Evolutionary conservation across 352 stramenopile genomes (phyloP).

Genomic region (Globisporangium nodosum): DNA sequence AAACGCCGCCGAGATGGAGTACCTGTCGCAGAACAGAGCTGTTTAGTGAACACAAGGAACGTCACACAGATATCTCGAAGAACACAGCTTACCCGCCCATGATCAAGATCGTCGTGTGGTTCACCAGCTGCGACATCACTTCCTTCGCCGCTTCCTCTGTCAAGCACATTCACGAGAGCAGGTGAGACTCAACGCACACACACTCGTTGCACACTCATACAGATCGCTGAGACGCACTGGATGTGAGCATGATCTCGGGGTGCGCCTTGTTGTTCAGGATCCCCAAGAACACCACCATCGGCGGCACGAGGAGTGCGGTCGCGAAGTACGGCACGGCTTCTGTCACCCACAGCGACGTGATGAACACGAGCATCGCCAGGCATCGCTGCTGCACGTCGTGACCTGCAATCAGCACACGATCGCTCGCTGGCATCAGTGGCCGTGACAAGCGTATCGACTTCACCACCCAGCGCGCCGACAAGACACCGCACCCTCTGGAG

Average conservation of each 20-base stretch:
- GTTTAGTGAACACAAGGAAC: neutral
- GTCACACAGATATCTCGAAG: neutral
- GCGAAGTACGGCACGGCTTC: slow-evolving; percentile 90
- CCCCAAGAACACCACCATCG: slow-evolving; percentile 83
- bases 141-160: slow-evolving; percentile 80
- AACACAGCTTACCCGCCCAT: slow-evolving; percentile 67
- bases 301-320: slow-evolving; percentile 85
- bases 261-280: slow-evolving; percentile 87
- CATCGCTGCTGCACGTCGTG: slow-evolving; percentile 81
- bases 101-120: slow-evolving; percentile 92
- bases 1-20: slow-evolving; percentile 88
- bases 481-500: slow-evolving; percentile 46
- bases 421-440: neutral
- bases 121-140: slow-evolving; percentile 87
- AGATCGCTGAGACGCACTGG: slow-evolving; percentile 35
- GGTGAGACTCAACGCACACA: neutral
- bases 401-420: slow-evolving; percentile 17
- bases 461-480: neutral
- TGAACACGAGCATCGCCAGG: slow-evolving; percentile 87
- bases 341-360: slow-evolving; percentile 88
- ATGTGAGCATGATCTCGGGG: slow-evolving; percentile 54
- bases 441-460: neutral
- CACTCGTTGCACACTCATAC: neutral
- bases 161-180: neutral
- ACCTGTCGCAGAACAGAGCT: slow-evolving; percentile 21